Conservation (phyloP, 2,329 filamentous ascomycete species). For the Periconia macrospinosa region DNA sequence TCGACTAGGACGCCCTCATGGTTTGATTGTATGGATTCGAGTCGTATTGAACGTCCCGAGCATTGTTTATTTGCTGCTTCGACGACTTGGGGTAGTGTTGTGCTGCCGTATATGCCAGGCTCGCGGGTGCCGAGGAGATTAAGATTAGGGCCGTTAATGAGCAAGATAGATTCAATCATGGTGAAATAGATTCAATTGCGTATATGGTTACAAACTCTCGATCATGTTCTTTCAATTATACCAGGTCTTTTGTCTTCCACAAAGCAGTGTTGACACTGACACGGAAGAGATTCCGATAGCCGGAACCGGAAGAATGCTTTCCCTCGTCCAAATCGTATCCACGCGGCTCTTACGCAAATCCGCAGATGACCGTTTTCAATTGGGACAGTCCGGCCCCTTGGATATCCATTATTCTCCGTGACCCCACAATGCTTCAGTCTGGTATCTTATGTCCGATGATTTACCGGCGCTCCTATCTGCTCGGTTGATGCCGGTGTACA, state of each 20-base stretch:
- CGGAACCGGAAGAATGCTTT: constrained; percentile 6
- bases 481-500: constrained; percentile 13
- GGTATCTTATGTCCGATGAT: neutral
- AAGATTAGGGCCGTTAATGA: constrained; percentile 82
- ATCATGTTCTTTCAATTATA: neutral
- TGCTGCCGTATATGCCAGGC: constrained; percentile 71
- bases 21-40: constrained; percentile 73
- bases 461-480: neutral
- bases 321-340: neutral
- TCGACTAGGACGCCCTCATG: constrained; percentile 76
- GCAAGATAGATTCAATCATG: constrained; percentile 58
- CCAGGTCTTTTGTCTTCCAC: neutral
- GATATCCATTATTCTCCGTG: constrained; percentile 1
- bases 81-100: constrained; percentile 67
- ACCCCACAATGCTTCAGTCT: neutral
- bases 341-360: neutral
- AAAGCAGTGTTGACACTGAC: neutral
- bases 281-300: constrained; percentile 3
- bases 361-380: neutral
- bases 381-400: neutral
- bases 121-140: constrained; percentile 78
- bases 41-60: constrained; percentile 48
- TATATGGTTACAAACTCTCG: neutral
- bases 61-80: constrained; percentile 54
- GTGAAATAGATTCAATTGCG: neutral